Evolutionary conservation across 352 stramenopile genomes (phyloP), one percentile per base, ranked within the genome.

Genomic region (Hyphochytrium catenoides): DNA sequence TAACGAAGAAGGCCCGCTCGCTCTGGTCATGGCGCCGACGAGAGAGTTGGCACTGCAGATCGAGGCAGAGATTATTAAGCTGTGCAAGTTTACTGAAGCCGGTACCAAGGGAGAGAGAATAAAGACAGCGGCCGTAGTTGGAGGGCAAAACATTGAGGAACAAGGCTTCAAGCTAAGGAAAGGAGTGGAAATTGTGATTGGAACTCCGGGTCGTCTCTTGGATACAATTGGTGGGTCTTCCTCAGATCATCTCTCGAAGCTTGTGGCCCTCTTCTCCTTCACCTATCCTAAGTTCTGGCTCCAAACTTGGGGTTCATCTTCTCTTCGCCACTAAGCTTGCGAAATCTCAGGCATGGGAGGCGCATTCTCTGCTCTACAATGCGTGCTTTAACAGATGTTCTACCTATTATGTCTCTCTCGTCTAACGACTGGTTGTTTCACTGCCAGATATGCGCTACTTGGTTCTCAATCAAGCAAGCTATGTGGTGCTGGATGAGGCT

Each of bases 381-480:
- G n/a, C n/a, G n/a, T n/a, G n/a, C n/a, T n/a, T n/a, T n/a, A n/a
- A n/a, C n/a, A n/a, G n/a, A n/a, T n/a, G n/a, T n/a, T n/a, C n/a
- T n/a, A n/a, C n/a, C n/a, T n/a, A n/a, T n/a, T n/a, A n/a, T n/a
- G n/a, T n/a, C n/a, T n/a, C n/a, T n/a, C n/a, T n/a, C n/a, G n/a
- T n/a, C n/a, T n/a, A n/a, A n/a, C n/a, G n/a, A n/a, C n/a, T n/a
- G n/a, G n/a, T n/a, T n/a, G n/a, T n/a, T n/a, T n/a, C n/a, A n/a
- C n/a, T n/a, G 55, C 51, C 98, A 18, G 82, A 98, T 48, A 94
- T 78, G 52, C 74, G 88, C 31, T 97, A 96, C 51, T 46, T 98
- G 26, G 87, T 98, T 32, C 56, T 99, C 12, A 97, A 97, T 55
- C 89, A 98, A 60, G 97, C 88, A 48, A 95, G 91, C 45, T 99